A percentile compares a stretch with the other conserved stretches of the same genome.
Conservation (phyloP, 1,284 basidiomycete species). For the Tremellales sp. region DNA sequence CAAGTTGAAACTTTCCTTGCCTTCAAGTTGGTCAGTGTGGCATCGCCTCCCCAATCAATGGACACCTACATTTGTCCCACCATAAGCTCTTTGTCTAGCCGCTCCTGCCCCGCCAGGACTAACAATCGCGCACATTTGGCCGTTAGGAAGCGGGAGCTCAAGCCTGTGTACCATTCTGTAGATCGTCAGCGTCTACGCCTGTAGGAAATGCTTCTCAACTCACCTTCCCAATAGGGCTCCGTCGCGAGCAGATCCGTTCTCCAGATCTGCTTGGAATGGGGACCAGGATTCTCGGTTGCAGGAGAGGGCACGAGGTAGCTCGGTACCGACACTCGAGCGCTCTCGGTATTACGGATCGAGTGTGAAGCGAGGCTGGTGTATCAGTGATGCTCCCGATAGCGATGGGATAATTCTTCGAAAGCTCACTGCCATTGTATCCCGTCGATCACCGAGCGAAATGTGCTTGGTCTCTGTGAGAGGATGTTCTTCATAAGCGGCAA, state of each 20-base stretch:
- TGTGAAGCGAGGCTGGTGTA: conserved; percentile 61
- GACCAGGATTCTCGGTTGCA: conserved; percentile 42
- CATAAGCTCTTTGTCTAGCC: conserved; percentile 89
- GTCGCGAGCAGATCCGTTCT: conserved; percentile 77
- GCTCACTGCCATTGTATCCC: conserved; percentile 94
- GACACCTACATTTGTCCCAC: conserved; percentile 81
- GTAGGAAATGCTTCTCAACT: conserved; percentile 28
- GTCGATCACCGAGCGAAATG: conserved; percentile 75
- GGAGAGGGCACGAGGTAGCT: conserved; percentile 60
- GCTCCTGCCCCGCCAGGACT: conserved; percentile 85
- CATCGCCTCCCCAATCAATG: neutral
- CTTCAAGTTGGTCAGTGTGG: conserved; percentile 6
- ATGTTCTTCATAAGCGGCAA: conserved; percentile 85
- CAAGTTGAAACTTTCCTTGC: conserved; percentile 92
- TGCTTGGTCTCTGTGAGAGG: conserved; percentile 75
- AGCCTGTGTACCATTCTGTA: conserved; percentile 81
- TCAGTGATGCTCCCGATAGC: neutral
- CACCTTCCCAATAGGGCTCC: conserved; percentile 84
- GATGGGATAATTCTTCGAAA: no score
- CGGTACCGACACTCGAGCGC: conserved; percentile 81
- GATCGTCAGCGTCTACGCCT: neutral
- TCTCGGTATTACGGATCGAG: conserved; percentile 70
- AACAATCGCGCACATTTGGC: conserved; percentile 77
- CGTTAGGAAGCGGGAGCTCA: conserved; percentile 72
- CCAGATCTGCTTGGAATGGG: conserved; percentile 57